Conservation (phyloP, 2,329 filamentous ascomycete species). For the Penicillium sp. region DNA sequence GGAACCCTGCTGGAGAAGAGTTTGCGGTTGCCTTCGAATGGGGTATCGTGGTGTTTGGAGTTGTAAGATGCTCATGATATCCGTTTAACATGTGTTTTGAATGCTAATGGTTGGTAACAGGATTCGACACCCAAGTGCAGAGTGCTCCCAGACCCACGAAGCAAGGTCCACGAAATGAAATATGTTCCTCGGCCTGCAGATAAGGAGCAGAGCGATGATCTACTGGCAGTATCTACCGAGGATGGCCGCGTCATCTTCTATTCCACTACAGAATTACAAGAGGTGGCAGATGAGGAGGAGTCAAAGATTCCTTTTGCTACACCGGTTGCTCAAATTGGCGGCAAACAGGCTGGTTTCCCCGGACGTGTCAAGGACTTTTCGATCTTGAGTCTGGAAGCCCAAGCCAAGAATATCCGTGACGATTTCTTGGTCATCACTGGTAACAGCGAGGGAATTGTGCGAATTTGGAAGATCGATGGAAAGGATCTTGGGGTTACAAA, state of each 20-base stretch:
- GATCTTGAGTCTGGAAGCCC: constrained; percentile 56
- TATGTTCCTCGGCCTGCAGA: constrained; percentile 64
- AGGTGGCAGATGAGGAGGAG: constrained; percentile 49
- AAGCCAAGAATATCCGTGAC: constrained; percentile 31
- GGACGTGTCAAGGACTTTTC: constrained; percentile 89
- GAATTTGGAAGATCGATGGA: constrained; percentile 69
- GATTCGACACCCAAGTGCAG: constrained; percentile 81
- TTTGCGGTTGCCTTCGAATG: constrained; percentile 90
- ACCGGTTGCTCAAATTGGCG: constrained; percentile 76
- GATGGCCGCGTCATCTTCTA: constrained; percentile 88
- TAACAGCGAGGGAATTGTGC: constrained; percentile 84
- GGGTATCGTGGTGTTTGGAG: constrained; percentile 81
- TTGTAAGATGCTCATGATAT: constrained; percentile 51
- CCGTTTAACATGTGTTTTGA: not conserved
- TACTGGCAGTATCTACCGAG: constrained; percentile 83
- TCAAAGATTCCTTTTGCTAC: constrained; percentile 63
- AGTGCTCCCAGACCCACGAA: constrained; percentile 68
- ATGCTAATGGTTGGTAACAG: constrained; percentile 31
- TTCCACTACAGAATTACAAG: constrained; percentile 60
- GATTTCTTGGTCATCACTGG: constrained; percentile 69
- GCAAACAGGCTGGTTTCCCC: constrained; percentile 67
- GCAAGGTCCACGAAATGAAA: constrained; percentile 81
- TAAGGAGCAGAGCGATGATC: constrained; percentile 49
- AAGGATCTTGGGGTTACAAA: constrained; percentile 32
- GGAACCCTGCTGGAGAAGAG: constrained; percentile 77